These are phyloP conservation scores for Stipa capillata DNA, from an alignment of 176 grass and related monocot genomes.

Conservation along the genomic window DNA sequence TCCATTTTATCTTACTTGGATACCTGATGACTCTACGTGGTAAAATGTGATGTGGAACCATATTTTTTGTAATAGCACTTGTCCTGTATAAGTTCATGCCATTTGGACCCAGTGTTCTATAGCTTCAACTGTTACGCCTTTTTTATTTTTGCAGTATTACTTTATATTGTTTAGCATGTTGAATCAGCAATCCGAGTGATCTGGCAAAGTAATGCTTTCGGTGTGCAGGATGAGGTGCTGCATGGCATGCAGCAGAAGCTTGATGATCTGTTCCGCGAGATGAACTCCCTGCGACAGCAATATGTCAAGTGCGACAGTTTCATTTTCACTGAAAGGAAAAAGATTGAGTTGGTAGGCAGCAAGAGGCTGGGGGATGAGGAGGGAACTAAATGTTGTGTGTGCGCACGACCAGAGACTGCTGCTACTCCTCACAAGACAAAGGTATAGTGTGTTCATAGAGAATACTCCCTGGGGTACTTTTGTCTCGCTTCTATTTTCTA, in stretches of 20 bases:
- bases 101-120: background rate
- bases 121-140: background rate
- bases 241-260: conserved; percentile 90
- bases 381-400: conserved; percentile 4
- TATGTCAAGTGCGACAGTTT: conserved; percentile 27
- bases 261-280: conserved; percentile 59
- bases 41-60: no score
- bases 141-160: no score
- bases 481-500: background rate
- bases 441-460: conserved; percentile 5
- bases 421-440: conserved; percentile 31
- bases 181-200: background rate
- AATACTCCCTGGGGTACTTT: background rate
- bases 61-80: no score
- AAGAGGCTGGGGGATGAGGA: conserved; percentile 19
- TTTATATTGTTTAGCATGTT: no score
- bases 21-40: background rate
- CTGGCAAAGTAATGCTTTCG: background rate
- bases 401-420: background rate
- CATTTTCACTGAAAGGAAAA: conserved; percentile 15
- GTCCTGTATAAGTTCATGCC: background rate
- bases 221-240: conserved; percentile 57
- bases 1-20: background rate
- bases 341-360: background rate
- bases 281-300: conserved; percentile 50